Conservation (phyloP, 257 asterid species). For the Leonotis leonurus region DNA sequence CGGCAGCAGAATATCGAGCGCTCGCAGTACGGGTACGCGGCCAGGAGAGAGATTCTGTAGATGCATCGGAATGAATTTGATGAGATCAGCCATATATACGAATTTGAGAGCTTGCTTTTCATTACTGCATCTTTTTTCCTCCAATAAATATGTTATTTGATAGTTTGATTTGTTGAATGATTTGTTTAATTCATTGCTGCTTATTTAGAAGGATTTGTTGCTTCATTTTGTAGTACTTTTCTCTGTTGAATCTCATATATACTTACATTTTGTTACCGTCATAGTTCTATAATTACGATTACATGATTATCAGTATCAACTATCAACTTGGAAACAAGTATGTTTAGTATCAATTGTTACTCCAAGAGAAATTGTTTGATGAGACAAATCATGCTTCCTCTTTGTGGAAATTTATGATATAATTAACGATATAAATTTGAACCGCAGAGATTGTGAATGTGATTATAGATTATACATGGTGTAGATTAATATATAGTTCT, state of each 20-base stretch:
- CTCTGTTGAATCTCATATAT: not conserved
- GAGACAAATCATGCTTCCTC: too few relatives aligned
- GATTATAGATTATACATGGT: not conserved
- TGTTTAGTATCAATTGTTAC: too few relatives aligned
- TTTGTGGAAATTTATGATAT: too few relatives aligned
- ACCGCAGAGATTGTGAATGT: not conserved
- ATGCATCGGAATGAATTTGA: too few relatives aligned
- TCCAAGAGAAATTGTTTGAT: too few relatives aligned
- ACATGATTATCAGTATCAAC: too few relatives aligned
- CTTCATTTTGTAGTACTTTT: not conserved
- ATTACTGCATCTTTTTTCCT: not conserved
- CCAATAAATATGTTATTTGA: not conserved
- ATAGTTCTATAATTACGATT: too few relatives aligned
- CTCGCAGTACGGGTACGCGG: slow-evolving; percentile 49
- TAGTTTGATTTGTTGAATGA: not conserved
- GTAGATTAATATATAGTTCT: too few relatives aligned
- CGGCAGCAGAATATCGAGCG: slow-evolving; percentile 73
- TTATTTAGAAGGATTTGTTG: slow-evolving; percentile 3
- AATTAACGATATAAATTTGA: too few relatives aligned
- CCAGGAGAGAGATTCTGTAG: slow-evolving; percentile 52
- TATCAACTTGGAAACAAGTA: too few relatives aligned
- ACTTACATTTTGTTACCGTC: not conserved
- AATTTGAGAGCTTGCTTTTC: not conserved
- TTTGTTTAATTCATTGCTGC: slow-evolving; percentile 28
- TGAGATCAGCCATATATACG: not conserved